These are phyloP conservation scores for Colletotrichum limetticola DNA, from an alignment of 2,329 filamentous ascomycete species.

Conservation along the genomic window DNA sequence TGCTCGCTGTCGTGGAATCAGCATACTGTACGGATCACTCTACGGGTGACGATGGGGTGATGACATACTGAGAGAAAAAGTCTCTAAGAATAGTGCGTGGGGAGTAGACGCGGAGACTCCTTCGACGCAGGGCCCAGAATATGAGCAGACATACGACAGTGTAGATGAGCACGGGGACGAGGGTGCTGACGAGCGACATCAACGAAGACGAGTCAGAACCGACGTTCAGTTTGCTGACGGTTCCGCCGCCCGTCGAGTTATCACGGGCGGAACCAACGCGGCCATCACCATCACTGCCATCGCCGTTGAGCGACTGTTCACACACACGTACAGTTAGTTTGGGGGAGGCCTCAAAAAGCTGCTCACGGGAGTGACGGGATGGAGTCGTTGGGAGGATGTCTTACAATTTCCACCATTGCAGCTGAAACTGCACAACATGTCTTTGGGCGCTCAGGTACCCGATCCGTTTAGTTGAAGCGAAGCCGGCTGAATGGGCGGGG, in stretches of 20 bases:
- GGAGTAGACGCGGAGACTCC: conserved; percentile 63
- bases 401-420: conserved; percentile 7
- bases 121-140: conserved; percentile 61
- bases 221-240: conserved; percentile 46
- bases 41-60: no score
- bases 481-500: background rate
- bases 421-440: conserved; percentile 2
- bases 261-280: conserved; percentile 56
- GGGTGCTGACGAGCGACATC: conserved; percentile 57
- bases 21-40: no score
- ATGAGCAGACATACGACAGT: conserved; percentile 60
- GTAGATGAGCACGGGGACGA: conserved; percentile 63
- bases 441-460: background rate
- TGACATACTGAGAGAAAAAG: conserved; percentile 58
- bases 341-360: background rate
- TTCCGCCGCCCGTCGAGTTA: conserved; percentile 48
- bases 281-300: conserved; percentile 43
- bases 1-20: conserved; percentile 26
- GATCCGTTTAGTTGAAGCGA: background rate
- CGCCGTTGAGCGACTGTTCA: conserved; percentile 26
- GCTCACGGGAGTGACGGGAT: background rate
- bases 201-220: conserved; percentile 53
- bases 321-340: background rate
- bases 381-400: background rate
- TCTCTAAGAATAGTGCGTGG: conserved; percentile 63